These are phyloP conservation scores for Umbilicaria muhlenbergii DNA, from an alignment of 495 filamentous ascomycete genomes.

Conservation along the genomic window DNA sequence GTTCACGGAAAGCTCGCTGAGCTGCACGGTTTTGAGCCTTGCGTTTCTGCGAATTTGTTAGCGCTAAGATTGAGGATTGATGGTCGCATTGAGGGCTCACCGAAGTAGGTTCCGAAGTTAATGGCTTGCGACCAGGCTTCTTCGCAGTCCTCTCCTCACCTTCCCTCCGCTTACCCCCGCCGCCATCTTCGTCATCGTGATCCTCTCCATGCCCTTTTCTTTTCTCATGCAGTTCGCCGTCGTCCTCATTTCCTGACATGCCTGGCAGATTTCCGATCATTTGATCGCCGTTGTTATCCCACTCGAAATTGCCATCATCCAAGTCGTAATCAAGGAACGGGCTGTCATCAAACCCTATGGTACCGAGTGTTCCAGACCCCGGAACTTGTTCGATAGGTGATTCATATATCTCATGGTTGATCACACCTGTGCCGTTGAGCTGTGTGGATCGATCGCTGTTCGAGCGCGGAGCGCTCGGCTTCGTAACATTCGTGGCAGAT, in stretches of 20 bases:
- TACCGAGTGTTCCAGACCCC: slow-evolving; percentile 27
- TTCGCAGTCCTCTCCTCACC: slow-evolving; percentile 64
- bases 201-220: slow-evolving; percentile 65
- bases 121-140: slow-evolving; percentile 90
- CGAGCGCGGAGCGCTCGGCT: not conserved
- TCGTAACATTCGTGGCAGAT: slow-evolving; percentile 4
- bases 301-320: slow-evolving; percentile 47
- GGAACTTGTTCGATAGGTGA: slow-evolving; percentile 32
- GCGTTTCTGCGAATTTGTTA: slow-evolving; percentile 63
- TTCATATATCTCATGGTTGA: slow-evolving; percentile 24
- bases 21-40: slow-evolving; percentile 97
- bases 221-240: slow-evolving; percentile 47
- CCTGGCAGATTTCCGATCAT: slow-evolving; percentile 69
- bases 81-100: slow-evolving; percentile 36
- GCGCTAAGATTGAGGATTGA: slow-evolving; percentile 9
- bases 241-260: slow-evolving; percentile 28
- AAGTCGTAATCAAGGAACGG: slow-evolving; percentile 73
- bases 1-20: slow-evolving; percentile 91
- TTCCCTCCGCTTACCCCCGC: slow-evolving; percentile 65
- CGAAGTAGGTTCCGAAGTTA: slow-evolving; percentile 90
- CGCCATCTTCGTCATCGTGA: slow-evolving; percentile 52
- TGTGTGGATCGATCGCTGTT: slow-evolving; percentile 14
- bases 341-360: slow-evolving; percentile 46
- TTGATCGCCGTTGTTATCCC: slow-evolving; percentile 44
- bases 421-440: slow-evolving; percentile 10